These are phyloP conservation scores for Houttuynia cordata DNA, from an alignment of 164 flowering plant genomes.

Conservation along the genomic window DNA sequence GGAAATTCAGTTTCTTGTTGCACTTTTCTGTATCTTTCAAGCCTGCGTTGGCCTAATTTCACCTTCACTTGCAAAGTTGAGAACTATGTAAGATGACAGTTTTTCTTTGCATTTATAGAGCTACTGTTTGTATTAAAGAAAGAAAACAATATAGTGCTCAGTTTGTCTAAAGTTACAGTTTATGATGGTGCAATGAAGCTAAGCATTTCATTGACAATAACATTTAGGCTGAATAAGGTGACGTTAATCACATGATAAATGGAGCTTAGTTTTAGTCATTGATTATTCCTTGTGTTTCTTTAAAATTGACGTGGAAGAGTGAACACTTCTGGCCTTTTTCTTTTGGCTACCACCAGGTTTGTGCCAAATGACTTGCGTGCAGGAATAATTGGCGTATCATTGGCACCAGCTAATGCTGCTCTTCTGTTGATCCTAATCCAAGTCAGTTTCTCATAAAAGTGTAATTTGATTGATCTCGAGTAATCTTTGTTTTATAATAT, in stretches of 20 bases:
- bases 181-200: neutral
- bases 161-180: neutral
- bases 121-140: no score
- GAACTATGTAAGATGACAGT: slow-evolving; percentile 44
- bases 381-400: slow-evolving; percentile 82
- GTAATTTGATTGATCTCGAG: no score
- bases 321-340: neutral
- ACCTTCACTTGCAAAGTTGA: slow-evolving; percentile 86
- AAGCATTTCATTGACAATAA: neutral
- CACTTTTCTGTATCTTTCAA: slow-evolving; percentile 67
- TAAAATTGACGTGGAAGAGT: neutral
- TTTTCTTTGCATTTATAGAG: neutral
- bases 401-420: slow-evolving; percentile 69
- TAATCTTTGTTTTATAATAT: no score
- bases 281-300: no score
- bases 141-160: no score
- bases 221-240: neutral
- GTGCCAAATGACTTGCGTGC: slow-evolving; percentile 90
- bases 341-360: slow-evolving; percentile 32
- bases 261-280: neutral
- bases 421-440: slow-evolving; percentile 40
- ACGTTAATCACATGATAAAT: neutral
- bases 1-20: slow-evolving; percentile 74
- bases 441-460: slow-evolving; percentile 18
- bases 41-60: slow-evolving; percentile 53